phyloP scores from a whole-genome alignment of 805 yeast genomes.

The Brettanomyces sp. region DNA sequence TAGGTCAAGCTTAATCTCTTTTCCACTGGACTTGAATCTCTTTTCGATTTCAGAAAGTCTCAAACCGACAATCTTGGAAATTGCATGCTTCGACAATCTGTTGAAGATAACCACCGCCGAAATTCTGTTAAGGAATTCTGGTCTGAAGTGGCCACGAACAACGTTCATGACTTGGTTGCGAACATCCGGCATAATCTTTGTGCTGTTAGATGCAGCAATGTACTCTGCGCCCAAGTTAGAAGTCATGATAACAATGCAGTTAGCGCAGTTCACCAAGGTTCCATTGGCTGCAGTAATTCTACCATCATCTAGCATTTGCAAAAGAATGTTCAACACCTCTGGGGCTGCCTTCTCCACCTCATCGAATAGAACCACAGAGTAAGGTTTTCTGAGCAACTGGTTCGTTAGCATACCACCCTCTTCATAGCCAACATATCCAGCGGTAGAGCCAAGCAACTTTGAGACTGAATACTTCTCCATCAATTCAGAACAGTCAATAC shows the following conservation, averaged over 20 bases:
- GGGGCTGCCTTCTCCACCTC: constrained; percentile 99
- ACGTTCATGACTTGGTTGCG: constrained; percentile 74
- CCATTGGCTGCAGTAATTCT: constrained; percentile 93
- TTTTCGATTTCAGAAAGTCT: constrained; percentile 77
- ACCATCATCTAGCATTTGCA: constrained; percentile 94
- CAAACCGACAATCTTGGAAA: constrained; percentile 81
- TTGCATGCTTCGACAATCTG: constrained; percentile 83
- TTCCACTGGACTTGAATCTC: constrained; percentile 79
- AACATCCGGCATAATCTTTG: constrained; percentile 59
- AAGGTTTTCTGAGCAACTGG: constrained; percentile 83
- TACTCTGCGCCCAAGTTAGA: constrained; percentile 94
- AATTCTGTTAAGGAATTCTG: constrained; percentile 94
- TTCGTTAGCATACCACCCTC: constrained; percentile 97
- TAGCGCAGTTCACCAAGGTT: constrained; percentile 85
- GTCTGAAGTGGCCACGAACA: constrained; percentile 86
- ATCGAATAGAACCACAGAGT: constrained; percentile 92
- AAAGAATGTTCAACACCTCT: constrained; percentile 83
- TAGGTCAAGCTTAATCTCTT: constrained; percentile 63
- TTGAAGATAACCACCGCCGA: constrained; percentile 90
- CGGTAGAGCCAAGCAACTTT: constrained; percentile 92
- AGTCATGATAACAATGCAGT: constrained; percentile 90
- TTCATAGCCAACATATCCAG: constrained; percentile 94
- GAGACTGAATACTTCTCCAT: constrained; percentile 94
- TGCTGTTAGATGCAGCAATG: constrained; percentile 52
- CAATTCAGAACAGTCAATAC: constrained; percentile 95